Conservation (phyloP, 2,329 filamentous ascomycete species). For the Colletotrichum sp. region DNA sequence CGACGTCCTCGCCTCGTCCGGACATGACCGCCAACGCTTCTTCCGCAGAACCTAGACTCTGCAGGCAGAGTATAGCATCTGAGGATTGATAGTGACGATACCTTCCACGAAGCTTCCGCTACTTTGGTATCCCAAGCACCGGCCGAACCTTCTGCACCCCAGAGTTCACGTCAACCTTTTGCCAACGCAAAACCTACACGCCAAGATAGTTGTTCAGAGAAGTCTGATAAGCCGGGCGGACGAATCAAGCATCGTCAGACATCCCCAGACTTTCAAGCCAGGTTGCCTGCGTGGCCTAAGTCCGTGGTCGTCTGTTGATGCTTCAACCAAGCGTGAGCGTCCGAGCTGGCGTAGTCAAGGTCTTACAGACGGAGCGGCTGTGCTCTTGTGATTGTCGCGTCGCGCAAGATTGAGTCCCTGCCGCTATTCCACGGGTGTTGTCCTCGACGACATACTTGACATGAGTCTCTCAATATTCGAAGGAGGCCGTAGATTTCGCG, state of each 20-base stretch:
- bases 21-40: not conserved
- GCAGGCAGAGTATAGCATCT: not conserved
- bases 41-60: not conserved
- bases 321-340: not conserved
- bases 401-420: not conserved
- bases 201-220: not conserved
- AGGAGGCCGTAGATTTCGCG: not conserved
- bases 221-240: not conserved
- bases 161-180: not conserved
- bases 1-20: not conserved
- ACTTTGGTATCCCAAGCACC: not conserved
- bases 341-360: not conserved
- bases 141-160: not conserved
- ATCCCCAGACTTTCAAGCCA: not conserved
- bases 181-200: not conserved
- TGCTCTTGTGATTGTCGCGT: not conserved
- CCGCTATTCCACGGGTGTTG: not conserved
- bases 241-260: not conserved
- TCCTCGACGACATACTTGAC: not conserved
- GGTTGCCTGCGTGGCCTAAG: not conserved
- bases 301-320: not conserved
- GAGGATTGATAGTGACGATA: not conserved
- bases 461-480: not conserved
- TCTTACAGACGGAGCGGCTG: not conserved
- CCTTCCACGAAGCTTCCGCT: not conserved